phyloP scores from a whole-genome alignment of 495 filamentous ascomycete genomes.

The Patellaria atrata region DNA sequence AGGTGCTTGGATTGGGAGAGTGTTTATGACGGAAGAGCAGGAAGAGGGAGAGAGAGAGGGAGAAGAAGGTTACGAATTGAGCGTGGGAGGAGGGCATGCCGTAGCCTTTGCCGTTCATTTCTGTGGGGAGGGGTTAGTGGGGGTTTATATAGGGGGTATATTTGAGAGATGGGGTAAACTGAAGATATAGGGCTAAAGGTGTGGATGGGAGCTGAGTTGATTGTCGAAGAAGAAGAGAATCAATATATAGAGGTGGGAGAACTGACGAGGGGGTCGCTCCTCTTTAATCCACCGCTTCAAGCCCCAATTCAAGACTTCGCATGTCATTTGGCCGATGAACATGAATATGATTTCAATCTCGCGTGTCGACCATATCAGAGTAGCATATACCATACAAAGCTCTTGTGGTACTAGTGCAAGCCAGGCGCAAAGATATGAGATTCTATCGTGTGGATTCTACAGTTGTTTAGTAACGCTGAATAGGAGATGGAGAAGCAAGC shows the following conservation, averaged over 20 bases:
- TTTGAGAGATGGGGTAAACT: constrained; percentile 2
- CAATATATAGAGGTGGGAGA: constrained; percentile 1
- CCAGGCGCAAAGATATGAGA: constrained; percentile 82
- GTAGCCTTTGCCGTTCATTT: constrained; percentile 83
- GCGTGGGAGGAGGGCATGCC: constrained; percentile 98
- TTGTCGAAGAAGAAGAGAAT: too few relatives aligned
- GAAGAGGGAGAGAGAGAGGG: constrained; percentile 67
- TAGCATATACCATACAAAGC: constrained; percentile 76
- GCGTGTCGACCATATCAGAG: constrained; percentile 75
- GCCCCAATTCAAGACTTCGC: constrained; percentile 83
- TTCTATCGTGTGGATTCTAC: constrained; percentile 74
- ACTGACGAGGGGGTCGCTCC: constrained; percentile 57
- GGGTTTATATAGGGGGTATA: neutral
- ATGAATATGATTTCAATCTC: constrained; percentile 83
- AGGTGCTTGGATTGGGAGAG: constrained; percentile 25
- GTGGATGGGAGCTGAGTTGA: too few relatives aligned
- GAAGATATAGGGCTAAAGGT: neutral
- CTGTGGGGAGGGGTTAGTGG: constrained; percentile 27
- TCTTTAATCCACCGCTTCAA: constrained; percentile 87
- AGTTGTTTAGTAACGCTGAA: neutral
- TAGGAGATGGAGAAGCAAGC: constrained; percentile 9
- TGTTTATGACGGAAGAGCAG: constrained; percentile 63
- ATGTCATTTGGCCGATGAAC: constrained; percentile 81
- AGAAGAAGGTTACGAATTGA: constrained; percentile 86
- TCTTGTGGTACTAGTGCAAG: constrained; percentile 86